These are phyloP conservation scores for Rhynchosporium agropyri DNA, from an alignment of 2,329 filamentous ascomycete species.

Conservation along the genomic window DNA sequence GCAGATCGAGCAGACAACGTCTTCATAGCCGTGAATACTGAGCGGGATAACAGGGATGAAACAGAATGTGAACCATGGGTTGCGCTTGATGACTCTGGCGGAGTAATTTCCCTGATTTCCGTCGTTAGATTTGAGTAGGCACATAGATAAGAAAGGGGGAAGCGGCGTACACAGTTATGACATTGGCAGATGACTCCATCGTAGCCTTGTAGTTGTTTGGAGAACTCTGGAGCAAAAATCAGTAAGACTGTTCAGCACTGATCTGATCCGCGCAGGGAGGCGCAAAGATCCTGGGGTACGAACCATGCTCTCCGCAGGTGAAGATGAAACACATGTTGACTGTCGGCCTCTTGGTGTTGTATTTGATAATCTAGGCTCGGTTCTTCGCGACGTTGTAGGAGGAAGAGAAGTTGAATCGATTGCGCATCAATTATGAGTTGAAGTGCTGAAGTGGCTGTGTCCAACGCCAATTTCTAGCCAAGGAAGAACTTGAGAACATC, in stretches of 20 bases:
- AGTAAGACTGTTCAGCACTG: slow-evolving; percentile 19
- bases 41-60: slow-evolving; percentile 76
- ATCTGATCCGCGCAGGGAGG: slow-evolving; percentile 14
- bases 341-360: slow-evolving; percentile 1
- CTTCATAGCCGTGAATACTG: slow-evolving; percentile 66
- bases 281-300: slow-evolving; percentile 19
- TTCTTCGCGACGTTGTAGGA: not conserved
- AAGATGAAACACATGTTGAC: slow-evolving; percentile 41
- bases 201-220: slow-evolving; percentile 52
- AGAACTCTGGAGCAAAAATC: slow-evolving; percentile 39
- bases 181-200: slow-evolving; percentile 64
- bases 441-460: slow-evolving; percentile 20
- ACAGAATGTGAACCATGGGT: slow-evolving; percentile 80
- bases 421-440: slow-evolving; percentile 23
- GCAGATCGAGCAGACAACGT: slow-evolving; percentile 75
- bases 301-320: slow-evolving; percentile 43
- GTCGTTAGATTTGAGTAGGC: slow-evolving; percentile 6
- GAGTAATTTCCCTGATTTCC: slow-evolving; percentile 57
- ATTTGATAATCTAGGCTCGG: slow-evolving; percentile 9
- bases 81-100: slow-evolving; percentile 61
- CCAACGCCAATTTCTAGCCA: slow-evolving; percentile 14
- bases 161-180: slow-evolving; percentile 56
- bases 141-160: not conserved
- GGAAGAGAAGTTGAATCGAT: slow-evolving; percentile 8
- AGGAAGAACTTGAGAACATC: not conserved